Conservation (phyloP, 768 basidiomycete species). For the Suillus hirtellus region DNA sequence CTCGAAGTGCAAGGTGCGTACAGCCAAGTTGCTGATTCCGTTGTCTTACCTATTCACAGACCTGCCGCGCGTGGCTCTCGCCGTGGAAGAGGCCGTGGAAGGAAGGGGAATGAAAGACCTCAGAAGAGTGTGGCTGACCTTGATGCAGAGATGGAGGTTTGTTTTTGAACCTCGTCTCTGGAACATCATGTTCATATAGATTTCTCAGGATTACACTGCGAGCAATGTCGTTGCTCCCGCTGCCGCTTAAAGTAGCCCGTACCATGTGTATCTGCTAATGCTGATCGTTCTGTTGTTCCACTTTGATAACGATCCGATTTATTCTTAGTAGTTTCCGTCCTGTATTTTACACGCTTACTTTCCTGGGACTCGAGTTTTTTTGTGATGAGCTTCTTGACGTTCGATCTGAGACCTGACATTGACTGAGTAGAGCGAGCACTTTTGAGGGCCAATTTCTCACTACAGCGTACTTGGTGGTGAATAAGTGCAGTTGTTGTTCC, state of each 20-base stretch:
- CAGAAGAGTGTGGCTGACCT: slow-evolving; percentile 86
- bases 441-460: neutral
- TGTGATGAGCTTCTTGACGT: neutral
- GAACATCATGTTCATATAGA: slow-evolving; percentile 7
- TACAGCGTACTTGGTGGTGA: neutral
- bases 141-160: slow-evolving; percentile 97
- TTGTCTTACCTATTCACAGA: slow-evolving; percentile 23
- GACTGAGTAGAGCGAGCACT: no score
- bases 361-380: slow-evolving; percentile 13
- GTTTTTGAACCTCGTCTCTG: slow-evolving; percentile 21
- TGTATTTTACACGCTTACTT: slow-evolving; percentile 25
- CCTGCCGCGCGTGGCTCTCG: slow-evolving; percentile 44
- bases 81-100: slow-evolving; percentile 43
- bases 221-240: slow-evolving; percentile 47
- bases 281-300: slow-evolving; percentile 9
- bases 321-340: slow-evolving; percentile 14
- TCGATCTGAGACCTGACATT: no score
- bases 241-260: slow-evolving; percentile 24
- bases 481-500: neutral
- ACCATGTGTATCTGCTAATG: slow-evolving; percentile 13
- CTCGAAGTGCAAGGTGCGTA: slow-evolving; percentile 39
- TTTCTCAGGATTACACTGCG: slow-evolving; percentile 65
- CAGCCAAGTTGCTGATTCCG: slow-evolving; percentile 4
- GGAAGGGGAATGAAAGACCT: slow-evolving; percentile 57
- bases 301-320: slow-evolving; percentile 25